Base-by-base conservation (phyloP, 1,284 basidiomycete species). In the Papiliotrema terrestris region DNA sequence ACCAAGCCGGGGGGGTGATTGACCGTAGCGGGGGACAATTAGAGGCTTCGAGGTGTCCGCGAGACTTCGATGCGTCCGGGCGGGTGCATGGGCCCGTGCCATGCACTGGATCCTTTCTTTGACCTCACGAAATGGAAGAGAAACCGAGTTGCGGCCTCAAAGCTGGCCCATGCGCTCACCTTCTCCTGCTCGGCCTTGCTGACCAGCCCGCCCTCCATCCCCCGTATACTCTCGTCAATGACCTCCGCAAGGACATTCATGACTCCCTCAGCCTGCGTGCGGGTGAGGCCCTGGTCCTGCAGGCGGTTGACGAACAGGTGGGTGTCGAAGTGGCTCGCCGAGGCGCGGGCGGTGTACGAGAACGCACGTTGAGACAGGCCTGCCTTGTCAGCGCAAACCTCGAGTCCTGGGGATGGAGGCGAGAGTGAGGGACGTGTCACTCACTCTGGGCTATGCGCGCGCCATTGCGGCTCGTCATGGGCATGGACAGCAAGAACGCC, bases 231-330 rank as follows among this genome's bases (percentile, higher is more conserved):
- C 80, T 97, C 93, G 74, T 95, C 91, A 49, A 97, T 91, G 58
- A 96, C 91, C 66, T 93, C 89, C 13, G 91, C 89, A 82, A 97
- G 87, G 17, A 92, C 91, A 48, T 85, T 83, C 91, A 96, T 95
- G 69, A 97, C 88, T 8, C 93, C 93, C 72, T 95, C 91, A 1
- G 92, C 91, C 76, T 96, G 93, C 20, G 85, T 83, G 22, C 89
- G 83, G 57, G 88, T 89, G 60, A 97, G 77, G 0, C 93, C 93
- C 69, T 96, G 88, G 51, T 85, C 80, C 75, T 93, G 88, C 50
- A 97, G 80, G 36, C 89, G 84, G 74, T 91, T 86, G 29, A 96
- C 91, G 69, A 96, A 93, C 57, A 90, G 86, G 71, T 95, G 91
- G 1, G 93, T 96, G 71, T 97, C 93, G 63, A 97, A 96, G 73